Evolutionary conservation across 257 asterid genomes (phyloP).

Genomic region (Lycium ferocissimum): DNA sequence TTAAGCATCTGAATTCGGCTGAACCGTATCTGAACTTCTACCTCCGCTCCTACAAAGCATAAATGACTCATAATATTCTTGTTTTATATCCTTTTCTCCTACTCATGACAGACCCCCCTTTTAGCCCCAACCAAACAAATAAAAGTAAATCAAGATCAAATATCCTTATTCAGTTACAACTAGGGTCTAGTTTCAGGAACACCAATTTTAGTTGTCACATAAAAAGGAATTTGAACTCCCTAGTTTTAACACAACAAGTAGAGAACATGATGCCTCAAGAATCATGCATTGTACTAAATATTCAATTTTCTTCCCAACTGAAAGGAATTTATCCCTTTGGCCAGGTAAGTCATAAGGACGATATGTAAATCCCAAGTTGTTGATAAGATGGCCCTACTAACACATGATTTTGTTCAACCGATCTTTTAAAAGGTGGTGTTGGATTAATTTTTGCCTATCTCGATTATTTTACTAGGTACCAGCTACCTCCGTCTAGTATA

Average conservation of each 20-base stretch:
- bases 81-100: neutral
- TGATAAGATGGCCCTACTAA: slow-evolving; percentile 38
- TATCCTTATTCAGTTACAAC: neutral
- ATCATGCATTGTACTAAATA: slow-evolving; percentile 29
- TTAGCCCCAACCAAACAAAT: neutral
- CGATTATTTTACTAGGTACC: neutral
- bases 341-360: neutral
- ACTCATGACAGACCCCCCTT: neutral
- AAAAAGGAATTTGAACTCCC: slow-evolving; percentile 6
- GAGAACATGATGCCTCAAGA: slow-evolving; percentile 36
- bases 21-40: neutral
- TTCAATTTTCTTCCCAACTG: neutral
- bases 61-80: slow-evolving; percentile 9
- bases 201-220: neutral
- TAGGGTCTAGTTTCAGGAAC: neutral
- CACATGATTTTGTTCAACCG: slow-evolving; percentile 22
- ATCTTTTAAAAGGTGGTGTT: neutral
- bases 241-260: neutral
- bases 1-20: accelerated
- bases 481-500: neutral
- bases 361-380: slow-evolving; percentile 20
- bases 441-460: neutral
- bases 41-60: neutral
- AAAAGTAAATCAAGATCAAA: neutral
- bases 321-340: slow-evolving; percentile 25